phyloP scores from a whole-genome alignment of 1,139 yeast genomes.

The Sugiyamaella pinicola region DNA sequence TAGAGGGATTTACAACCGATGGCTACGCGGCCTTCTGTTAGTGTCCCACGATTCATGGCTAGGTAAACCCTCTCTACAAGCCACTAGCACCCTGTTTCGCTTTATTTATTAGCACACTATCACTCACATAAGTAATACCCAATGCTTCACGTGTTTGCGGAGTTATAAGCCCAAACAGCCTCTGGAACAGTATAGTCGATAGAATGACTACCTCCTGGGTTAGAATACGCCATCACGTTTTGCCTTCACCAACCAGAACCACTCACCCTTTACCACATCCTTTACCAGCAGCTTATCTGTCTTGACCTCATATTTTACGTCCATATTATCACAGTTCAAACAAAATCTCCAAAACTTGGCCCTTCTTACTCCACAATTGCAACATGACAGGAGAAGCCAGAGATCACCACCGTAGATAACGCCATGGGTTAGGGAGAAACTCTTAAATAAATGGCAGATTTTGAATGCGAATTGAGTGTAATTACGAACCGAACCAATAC shows the following conservation, averaged over 20 bases:
- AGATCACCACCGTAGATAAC: constrained; percentile 5
- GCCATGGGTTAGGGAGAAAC: neutral
- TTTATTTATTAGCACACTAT: neutral
- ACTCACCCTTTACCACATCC: constrained; percentile 44
- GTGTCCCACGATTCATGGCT: neutral
- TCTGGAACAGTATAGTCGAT: constrained; percentile 68
- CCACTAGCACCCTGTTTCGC: no score
- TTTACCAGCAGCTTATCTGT: constrained; percentile 42
- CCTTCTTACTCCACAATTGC: constrained; percentile 1
- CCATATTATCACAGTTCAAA: constrained; percentile 32
- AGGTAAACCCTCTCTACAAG: no score
- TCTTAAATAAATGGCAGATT: neutral
- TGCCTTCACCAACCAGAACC: neutral
- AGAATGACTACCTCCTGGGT: constrained; percentile 52
- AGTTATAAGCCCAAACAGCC: constrained; percentile 66
- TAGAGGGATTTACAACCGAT: constrained; percentile 35
- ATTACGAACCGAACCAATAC: no score
- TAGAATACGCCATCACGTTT: neutral
- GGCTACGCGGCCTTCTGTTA: constrained; percentile 31
- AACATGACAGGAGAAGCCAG: neutral
- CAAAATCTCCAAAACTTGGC: neutral
- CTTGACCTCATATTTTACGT: constrained; percentile 41
- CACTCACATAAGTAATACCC: constrained; percentile 45
- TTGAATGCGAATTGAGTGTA: no score
- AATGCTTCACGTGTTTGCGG: constrained; percentile 53